Evolutionary conservation across 2,329 filamentous ascomycete genomes (phyloP), one percentile per base, ranked within the genome.

Genomic region (Pyrenochaeta sp.): DNA sequence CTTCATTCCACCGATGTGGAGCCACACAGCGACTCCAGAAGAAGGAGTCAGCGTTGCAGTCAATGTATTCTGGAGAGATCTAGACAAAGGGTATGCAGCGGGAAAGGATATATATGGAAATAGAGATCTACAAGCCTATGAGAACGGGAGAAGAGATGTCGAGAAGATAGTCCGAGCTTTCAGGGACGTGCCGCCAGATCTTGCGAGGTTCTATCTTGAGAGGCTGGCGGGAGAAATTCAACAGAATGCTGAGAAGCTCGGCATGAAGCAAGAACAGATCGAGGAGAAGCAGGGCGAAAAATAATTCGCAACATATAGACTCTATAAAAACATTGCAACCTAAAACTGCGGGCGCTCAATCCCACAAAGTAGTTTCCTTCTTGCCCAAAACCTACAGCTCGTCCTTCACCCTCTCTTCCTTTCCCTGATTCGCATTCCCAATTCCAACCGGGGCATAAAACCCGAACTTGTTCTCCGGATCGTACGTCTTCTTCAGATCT

Each of bases 31-130:
- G 0, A 88, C 90, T 0, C 81, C 84, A 46, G 73, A 77, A 1
- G 70, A 77, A 25, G 74, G 74, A 3, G 75, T 87, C 58, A 93
- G 91, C 66, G 82, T 96, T 7, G 91, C 91, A 0, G 88, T 97
- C n/a, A 97, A 97, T 73, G 85, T 94, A 28, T 97, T 97, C 80
- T 97, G 96, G 79, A 87, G 88, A 43, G 89, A 88, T 60, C 80
- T 95, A 9, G 80, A 87, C 2, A 80, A 74, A 2, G 87, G 85
- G 3, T 95, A 95, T 73, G 88, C 91, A 0, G 76, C 84, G 0
- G 92, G 93, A 0, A 85, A 88, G 64, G 93, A 97, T 73, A 90
- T 96, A 0, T 97, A 97, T 72, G 93, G 91, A 1, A 97, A 96
- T 72, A 84, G 92, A 39, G 93, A 97, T 76, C 76, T 97, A 49